These are phyloP conservation scores for Aureobasidium pullulans DNA, from an alignment of 2,329 filamentous ascomycete genomes.

Conservation along the genomic window DNA sequence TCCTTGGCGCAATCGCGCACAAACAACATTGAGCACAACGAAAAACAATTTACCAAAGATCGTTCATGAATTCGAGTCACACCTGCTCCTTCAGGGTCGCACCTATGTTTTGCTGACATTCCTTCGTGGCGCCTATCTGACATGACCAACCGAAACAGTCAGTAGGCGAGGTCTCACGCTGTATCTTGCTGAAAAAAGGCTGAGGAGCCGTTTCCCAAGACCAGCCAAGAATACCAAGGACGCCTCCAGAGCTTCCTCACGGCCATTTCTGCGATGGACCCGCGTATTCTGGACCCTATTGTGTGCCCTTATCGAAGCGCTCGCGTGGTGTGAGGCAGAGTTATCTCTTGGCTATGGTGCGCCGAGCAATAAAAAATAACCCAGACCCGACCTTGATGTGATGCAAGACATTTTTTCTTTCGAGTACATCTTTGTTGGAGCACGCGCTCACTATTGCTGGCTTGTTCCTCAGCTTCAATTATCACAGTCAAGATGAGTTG, in stretches of 20 bases:
- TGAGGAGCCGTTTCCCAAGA: neutral
- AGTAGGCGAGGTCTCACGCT: slow-evolving; percentile 1
- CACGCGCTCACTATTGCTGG: neutral
- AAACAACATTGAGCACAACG: neutral
- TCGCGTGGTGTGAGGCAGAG: neutral
- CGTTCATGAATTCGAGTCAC: neutral
- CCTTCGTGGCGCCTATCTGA: neutral
- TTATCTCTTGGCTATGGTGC: slow-evolving; percentile 7
- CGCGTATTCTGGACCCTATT: neutral
- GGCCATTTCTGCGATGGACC: neutral
- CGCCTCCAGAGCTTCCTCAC: neutral
- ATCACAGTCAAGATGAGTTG: slow-evolving; percentile 16
- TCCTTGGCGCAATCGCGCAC: neutral
- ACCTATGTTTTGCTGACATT: neutral
- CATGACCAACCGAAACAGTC: slow-evolving; percentile 4
- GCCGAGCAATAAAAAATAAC: neutral
- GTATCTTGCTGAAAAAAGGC: neutral
- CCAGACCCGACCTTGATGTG: neutral
- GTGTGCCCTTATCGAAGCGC: slow-evolving; percentile 5
- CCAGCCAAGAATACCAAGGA: slow-evolving; percentile 3
- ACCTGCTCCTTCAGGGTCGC: neutral
- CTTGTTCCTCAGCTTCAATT: neutral
- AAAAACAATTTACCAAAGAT: neutral
- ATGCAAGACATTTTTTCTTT: slow-evolving; percentile 1
- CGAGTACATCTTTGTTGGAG: neutral